A percentile compares a stretch with the other conserved stretches of the same genome.
These are phyloP conservation scores for Sapria himalayana DNA, from an alignment of 345 rosid species.

Conservation along the genomic window DNA sequence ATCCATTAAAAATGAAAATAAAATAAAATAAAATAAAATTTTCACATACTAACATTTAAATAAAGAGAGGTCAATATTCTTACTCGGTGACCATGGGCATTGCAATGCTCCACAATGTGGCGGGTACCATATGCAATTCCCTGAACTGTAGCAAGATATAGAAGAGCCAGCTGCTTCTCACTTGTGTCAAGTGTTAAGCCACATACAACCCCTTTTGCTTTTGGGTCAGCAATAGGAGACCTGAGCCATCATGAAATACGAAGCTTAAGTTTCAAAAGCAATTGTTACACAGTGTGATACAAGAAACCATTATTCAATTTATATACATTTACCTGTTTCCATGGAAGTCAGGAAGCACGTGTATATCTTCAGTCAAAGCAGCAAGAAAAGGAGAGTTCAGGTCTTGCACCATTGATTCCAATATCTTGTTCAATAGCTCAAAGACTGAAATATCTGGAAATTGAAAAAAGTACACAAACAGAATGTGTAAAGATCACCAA, in stretches of 20 bases:
- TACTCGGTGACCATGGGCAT: constrained; percentile 78
- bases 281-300: too few relatives aligned
- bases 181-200: constrained; percentile 79
- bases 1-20: too few relatives aligned
- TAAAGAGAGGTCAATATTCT: constrained; percentile 9
- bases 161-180: constrained; percentile 63
- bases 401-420: constrained; percentile 35
- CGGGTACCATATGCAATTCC: constrained; percentile 90
- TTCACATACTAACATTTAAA: too few relatives aligned
- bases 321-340: constrained; percentile 56
- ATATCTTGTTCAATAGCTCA: constrained; percentile 40
- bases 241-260: constrained; percentile 22
- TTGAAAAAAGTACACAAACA: constrained; percentile 4
- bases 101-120: constrained; percentile 82
- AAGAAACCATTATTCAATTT: too few relatives aligned
- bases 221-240: constrained; percentile 87
- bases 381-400: constrained; percentile 53
- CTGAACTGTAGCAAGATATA: constrained; percentile 64
- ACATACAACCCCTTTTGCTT: constrained; percentile 54
- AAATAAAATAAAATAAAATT: too few relatives aligned
- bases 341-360: constrained; percentile 77
- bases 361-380: constrained; percentile 58
- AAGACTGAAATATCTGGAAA: constrained; percentile 54
- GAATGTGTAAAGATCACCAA: background rate
- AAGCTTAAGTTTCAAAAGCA: too few relatives aligned